These are phyloP conservation scores for Luffa aegyptiaca DNA, from an alignment of 306 rosid species.

Conservation along the genomic window DNA sequence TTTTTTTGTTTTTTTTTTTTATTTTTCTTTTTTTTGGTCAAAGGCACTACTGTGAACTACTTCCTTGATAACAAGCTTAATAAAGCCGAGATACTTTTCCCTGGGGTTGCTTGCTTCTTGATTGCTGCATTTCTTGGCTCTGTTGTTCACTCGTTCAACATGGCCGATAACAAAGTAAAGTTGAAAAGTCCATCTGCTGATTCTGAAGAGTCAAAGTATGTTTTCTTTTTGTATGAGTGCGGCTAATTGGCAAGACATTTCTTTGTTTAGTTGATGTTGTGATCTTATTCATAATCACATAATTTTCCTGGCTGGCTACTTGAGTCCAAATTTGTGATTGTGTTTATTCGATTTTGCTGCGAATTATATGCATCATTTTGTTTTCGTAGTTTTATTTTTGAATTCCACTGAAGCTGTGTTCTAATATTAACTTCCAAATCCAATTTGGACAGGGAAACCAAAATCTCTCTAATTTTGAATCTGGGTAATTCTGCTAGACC, in stretches of 20 bases:
- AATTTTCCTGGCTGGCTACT: background rate
- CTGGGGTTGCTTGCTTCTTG: slow-evolving; percentile 85
- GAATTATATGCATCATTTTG: background rate
- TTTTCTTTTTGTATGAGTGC: slow-evolving; percentile 7
- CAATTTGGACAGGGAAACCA: background rate
- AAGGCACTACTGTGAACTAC: slow-evolving; percentile 84
- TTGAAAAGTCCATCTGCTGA: slow-evolving; percentile 26
- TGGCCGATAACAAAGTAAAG: slow-evolving; percentile 61
- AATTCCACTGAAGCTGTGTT: background rate
- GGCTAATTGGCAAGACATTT: background rate
- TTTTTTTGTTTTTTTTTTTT: background rate
- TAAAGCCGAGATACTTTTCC: slow-evolving; percentile 73
- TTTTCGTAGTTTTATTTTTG: background rate
- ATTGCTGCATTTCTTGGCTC: slow-evolving; percentile 77
- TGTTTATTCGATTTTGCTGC: background rate
- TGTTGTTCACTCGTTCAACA: slow-evolving; percentile 75
- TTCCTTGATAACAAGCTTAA: slow-evolving; percentile 71
- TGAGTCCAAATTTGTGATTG: background rate
- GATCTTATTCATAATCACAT: background rate
- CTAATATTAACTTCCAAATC: background rate
- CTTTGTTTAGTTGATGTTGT: background rate
- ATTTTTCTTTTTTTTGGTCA: background rate
- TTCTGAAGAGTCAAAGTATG: slow-evolving; percentile 30
- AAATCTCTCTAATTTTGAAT: background rate
- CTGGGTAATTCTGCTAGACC: background rate